Conservation (phyloP, 2,329 filamentous ascomycete species). For the Furcasterigmium furcatum region DNA sequence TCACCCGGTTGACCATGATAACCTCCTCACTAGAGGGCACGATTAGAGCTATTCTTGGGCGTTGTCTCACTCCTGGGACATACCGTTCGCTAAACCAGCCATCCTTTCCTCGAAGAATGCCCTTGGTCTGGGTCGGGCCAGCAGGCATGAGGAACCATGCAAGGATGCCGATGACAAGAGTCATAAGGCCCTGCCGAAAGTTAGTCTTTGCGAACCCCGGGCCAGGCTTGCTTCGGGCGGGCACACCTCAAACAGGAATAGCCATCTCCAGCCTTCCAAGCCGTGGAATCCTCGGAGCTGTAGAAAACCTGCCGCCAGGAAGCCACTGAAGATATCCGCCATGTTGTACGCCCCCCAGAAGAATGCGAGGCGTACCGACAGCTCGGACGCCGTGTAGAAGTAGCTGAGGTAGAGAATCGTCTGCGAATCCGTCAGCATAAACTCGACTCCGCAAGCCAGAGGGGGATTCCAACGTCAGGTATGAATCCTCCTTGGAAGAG, state of each 20-base stretch:
- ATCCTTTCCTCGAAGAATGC: conserved; percentile 48
- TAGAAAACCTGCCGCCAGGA: conserved; percentile 35
- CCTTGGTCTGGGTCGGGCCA: conserved; percentile 45
- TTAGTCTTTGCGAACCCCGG: too few species aligned
- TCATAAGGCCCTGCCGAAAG: conserved; percentile 30
- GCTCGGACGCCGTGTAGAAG: conserved; percentile 37
- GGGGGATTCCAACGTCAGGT: too few species aligned
- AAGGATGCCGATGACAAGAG: conserved; percentile 44
- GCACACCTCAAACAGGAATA: conserved; percentile 56
- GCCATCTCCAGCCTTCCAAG: conserved; percentile 39
- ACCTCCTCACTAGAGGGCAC: conserved; percentile 37
- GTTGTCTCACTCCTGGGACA: too few species aligned
- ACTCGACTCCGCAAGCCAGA: too few species aligned
- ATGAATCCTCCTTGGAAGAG: conserved; percentile 32
- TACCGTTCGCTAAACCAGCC: conserved; percentile 57
- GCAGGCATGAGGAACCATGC: conserved; percentile 54
- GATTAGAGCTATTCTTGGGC: too few species aligned
- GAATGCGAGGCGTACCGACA: conserved; percentile 33
- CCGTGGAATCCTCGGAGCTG: conserved; percentile 32
- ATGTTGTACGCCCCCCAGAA: conserved; percentile 37
- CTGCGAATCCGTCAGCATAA: too few species aligned
- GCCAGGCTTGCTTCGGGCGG: too few species aligned
- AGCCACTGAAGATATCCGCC: conserved; percentile 33
- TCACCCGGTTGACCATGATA: conserved; percentile 57
- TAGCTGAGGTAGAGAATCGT: conserved; percentile 38